phyloP scores from a whole-genome alignment of 306 rosid genomes.

The Oemleria cerasiformis region DNA sequence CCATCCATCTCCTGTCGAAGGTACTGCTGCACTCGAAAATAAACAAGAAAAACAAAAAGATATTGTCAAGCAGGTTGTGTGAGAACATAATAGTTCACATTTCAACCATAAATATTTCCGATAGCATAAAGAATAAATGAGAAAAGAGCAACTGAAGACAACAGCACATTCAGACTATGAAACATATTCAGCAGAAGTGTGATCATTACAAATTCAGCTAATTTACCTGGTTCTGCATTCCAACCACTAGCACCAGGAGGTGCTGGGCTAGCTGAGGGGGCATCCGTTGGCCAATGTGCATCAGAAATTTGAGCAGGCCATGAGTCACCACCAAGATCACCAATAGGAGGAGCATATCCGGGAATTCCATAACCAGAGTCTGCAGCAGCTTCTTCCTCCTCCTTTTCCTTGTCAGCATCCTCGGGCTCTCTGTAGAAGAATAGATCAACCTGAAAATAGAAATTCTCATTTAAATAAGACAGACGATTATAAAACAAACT shows the following conservation, averaged over 20 bases:
- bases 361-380: slow-evolving; percentile 54
- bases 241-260: slow-evolving; percentile 27
- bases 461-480: slow-evolving; percentile 2
- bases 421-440: slow-evolving; percentile 92
- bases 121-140: too few relatives aligned
- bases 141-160: too few relatives aligned
- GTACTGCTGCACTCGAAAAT: slow-evolving; percentile 10
- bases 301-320: slow-evolving; percentile 40
- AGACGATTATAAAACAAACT: background rate
- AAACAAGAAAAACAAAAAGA: background rate
- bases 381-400: slow-evolving; percentile 63
- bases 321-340: slow-evolving; percentile 27
- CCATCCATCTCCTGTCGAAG: slow-evolving; percentile 33
- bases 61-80: too few relatives aligned
- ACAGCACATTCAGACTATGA: too few relatives aligned
- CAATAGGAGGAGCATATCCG: slow-evolving; percentile 36
- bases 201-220: too few relatives aligned
- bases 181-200: too few relatives aligned
- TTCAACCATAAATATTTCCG: too few relatives aligned
- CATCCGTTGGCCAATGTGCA: slow-evolving; percentile 37
- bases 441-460: slow-evolving; percentile 59
- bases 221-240: slow-evolving; percentile 30
- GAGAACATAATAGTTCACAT: too few relatives aligned
- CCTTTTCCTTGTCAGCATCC: slow-evolving; percentile 58
- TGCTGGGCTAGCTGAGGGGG: slow-evolving; percentile 19